These are phyloP conservation scores for Fraxinus excelsior DNA, from an alignment of 257 asterid species.

Conservation along the genomic window DNA sequence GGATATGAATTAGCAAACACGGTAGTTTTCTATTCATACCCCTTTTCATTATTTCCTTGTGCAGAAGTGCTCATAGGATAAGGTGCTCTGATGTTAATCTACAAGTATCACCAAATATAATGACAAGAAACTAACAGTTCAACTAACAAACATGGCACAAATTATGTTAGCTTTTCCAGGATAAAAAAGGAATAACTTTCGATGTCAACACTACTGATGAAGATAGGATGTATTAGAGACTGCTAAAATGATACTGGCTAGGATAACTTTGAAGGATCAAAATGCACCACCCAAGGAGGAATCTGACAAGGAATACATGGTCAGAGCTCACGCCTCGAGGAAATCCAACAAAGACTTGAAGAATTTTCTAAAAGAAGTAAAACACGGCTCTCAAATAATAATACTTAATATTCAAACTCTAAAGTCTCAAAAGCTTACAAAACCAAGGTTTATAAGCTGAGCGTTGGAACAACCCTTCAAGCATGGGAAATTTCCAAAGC, in stretches of 20 bases:
- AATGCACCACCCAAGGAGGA: neutral
- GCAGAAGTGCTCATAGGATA: neutral
- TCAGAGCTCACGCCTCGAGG: neutral
- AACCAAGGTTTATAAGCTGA: neutral
- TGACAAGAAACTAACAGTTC: neutral
- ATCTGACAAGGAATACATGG: neutral
- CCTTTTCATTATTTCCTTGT: neutral
- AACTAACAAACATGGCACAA: neutral
- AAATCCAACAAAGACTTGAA: neutral
- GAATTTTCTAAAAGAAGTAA: neutral
- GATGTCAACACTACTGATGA: neutral
- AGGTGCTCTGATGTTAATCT: neutral
- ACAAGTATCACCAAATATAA: neutral
- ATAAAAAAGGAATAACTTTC: neutral
- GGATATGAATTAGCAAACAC: constrained; percentile 4
- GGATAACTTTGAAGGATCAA: neutral
- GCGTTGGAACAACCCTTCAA: neutral
- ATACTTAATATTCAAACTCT: neutral
- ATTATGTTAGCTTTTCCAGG: neutral
- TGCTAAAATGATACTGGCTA: neutral
- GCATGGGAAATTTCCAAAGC: neutral
- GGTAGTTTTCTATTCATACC: neutral
- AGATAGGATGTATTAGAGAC: neutral
- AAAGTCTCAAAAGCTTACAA: neutral
- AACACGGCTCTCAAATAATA: neutral